Conservation (phyloP, 1,284 basidiomycete species). For the Athelia psychrophila region DNA sequence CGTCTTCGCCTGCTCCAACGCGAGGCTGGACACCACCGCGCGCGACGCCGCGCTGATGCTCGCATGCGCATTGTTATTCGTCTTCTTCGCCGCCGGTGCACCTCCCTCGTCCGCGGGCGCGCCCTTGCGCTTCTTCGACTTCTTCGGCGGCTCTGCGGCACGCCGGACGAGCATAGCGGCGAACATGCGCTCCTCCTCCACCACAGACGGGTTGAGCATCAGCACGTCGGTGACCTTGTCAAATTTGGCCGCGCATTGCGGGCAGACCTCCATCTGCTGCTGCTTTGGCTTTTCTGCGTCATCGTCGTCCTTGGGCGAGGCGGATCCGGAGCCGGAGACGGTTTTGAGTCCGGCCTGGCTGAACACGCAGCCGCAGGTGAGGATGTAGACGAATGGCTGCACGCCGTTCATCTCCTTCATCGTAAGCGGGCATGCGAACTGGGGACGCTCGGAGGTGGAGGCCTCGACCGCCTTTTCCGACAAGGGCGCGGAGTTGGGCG, state of each 20-base stretch:
- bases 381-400: slow-evolving; percentile 83
- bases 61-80: slow-evolving; percentile 29
- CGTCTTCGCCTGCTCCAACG: slow-evolving; percentile 70
- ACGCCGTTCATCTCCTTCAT: slow-evolving; percentile 93
- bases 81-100: slow-evolving; percentile 28
- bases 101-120: slow-evolving; percentile 25
- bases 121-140: slow-evolving; percentile 70
- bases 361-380: slow-evolving; percentile 88
- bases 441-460: slow-evolving; percentile 43
- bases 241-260: slow-evolving; percentile 73
- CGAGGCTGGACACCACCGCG: slow-evolving; percentile 60
- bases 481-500: slow-evolving; percentile 59
- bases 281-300: slow-evolving; percentile 28
- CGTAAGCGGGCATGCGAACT: slow-evolving; percentile 87
- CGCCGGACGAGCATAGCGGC: slow-evolving; percentile 52
- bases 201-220: slow-evolving; percentile 58
- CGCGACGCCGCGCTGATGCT: slow-evolving; percentile 56
- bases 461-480: slow-evolving; percentile 35
- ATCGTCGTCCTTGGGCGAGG: slow-evolving; percentile 32
- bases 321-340: slow-evolving; percentile 37
- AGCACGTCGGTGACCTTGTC: slow-evolving; percentile 50
- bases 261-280: slow-evolving; percentile 55
- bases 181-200: slow-evolving; percentile 56
- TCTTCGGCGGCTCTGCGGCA: slow-evolving; percentile 52
- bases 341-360: slow-evolving; percentile 74